These are phyloP conservation scores for Stereocaulon alpinum DNA, from an alignment of 495 filamentous ascomycete species.

Conservation along the genomic window DNA sequence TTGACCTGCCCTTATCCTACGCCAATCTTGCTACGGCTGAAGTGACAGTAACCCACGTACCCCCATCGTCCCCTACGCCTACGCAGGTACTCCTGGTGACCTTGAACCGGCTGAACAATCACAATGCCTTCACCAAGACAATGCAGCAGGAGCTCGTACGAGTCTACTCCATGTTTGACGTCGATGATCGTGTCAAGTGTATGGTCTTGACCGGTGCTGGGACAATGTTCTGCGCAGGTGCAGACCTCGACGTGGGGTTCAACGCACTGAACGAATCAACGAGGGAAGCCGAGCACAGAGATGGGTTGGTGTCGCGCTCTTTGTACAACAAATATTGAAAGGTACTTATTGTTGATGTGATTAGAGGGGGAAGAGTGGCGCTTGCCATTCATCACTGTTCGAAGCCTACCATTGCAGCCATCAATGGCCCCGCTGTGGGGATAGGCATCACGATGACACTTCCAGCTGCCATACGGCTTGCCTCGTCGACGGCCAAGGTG, in stretches of 20 bases:
- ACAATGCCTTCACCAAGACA: slow-evolving; percentile 41
- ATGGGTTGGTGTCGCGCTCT: neutral
- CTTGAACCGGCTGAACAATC: slow-evolving; percentile 42
- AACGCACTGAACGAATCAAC: slow-evolving; percentile 19
- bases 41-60: neutral
- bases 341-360: slow-evolving; percentile 17
- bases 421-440: slow-evolving; percentile 56
- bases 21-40: neutral
- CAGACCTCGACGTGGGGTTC: slow-evolving; percentile 50
- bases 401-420: slow-evolving; percentile 55
- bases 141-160: slow-evolving; percentile 47
- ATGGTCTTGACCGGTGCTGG: slow-evolving; percentile 51
- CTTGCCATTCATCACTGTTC: slow-evolving; percentile 51
- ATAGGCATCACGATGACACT: slow-evolving; percentile 61
- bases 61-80: neutral
- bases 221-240: slow-evolving; percentile 55
- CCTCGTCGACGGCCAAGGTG: slow-evolving; percentile 43
- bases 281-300: neutral
- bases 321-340: neutral
- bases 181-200: slow-evolving; percentile 46
- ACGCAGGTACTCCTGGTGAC: neutral
- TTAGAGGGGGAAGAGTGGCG: slow-evolving; percentile 43
- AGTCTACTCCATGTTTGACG: slow-evolving; percentile 44
- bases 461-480: slow-evolving; percentile 48
- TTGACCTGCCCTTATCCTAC: neutral